phyloP scores from a whole-genome alignment of 805 yeast genomes.

The Metschnikowia noctiluminum region DNA sequence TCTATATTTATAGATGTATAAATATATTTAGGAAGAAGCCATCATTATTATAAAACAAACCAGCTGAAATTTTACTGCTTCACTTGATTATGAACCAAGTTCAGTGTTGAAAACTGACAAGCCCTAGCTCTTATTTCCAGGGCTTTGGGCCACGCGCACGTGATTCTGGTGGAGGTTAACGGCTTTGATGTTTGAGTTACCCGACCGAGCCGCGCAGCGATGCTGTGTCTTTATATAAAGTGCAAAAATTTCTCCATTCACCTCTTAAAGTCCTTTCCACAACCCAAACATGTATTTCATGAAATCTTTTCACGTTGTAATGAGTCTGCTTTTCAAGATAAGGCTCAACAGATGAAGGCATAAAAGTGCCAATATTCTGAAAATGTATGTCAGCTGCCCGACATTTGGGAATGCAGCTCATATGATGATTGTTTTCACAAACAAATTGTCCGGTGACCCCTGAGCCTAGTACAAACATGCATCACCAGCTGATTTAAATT shows the following conservation, averaged over 20 bases:
- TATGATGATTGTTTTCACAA: slow-evolving; percentile 22
- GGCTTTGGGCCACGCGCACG: background rate
- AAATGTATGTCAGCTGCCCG: slow-evolving; percentile 4
- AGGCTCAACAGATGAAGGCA: too few species aligned
- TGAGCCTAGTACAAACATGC: slow-evolving; percentile 88
- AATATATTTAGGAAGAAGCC: too few species aligned
- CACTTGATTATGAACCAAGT: too few species aligned
- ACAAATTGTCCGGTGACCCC: slow-evolving; percentile 46
- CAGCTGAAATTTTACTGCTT: too few species aligned
- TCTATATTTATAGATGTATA: too few species aligned
- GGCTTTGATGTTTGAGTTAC: background rate
- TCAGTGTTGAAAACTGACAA: too few species aligned
- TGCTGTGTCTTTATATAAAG: background rate
- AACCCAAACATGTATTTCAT: too few species aligned
- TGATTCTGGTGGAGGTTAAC: background rate
- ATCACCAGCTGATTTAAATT: slow-evolving; percentile 84
- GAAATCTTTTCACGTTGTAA: too few species aligned
- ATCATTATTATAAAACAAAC: too few species aligned
- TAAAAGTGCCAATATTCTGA: background rate
- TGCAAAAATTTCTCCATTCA: background rate
- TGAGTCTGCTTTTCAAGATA: too few species aligned
- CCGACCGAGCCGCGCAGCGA: slow-evolving; percentile 6
- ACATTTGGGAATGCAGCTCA: slow-evolving; percentile 8
- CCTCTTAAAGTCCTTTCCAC: too few species aligned
- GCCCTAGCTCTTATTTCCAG: background rate